A percentile compares a stretch with the other conserved stretches of the same genome.
These are phyloP conservation scores for Annulohypoxylon bovei DNA, from an alignment of 495 filamentous ascomycete genomes.

Conservation along the genomic window DNA sequence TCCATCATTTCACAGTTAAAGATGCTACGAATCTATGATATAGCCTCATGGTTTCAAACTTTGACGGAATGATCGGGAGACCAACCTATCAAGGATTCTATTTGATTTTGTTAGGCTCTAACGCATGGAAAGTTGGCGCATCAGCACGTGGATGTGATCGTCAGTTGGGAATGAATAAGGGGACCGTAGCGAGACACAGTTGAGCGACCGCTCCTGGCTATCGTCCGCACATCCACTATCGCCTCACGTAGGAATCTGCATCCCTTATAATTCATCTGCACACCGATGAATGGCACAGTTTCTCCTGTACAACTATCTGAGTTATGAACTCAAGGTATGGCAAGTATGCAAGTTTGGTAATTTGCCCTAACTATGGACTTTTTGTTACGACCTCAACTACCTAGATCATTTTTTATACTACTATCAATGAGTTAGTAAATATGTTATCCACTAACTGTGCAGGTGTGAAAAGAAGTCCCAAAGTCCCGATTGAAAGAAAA, in stretches of 20 bases:
- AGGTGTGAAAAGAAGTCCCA: slow-evolving; percentile 4
- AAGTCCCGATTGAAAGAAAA: background rate
- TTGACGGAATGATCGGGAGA: slow-evolving; percentile 17
- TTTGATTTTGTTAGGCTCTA: slow-evolving; percentile 15
- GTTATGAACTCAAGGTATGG: background rate
- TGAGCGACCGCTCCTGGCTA: slow-evolving; percentile 39
- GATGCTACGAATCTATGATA: too few relatives aligned
- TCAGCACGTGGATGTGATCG: slow-evolving; percentile 31
- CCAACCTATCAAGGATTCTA: slow-evolving; percentile 2
- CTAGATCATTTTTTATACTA: slow-evolving; percentile 4
- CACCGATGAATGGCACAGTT: slow-evolving; percentile 13
- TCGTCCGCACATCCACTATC: slow-evolving; percentile 22
- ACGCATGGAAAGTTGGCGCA: slow-evolving; percentile 13
- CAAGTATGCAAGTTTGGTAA: slow-evolving; percentile 6
- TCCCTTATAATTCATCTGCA: slow-evolving; percentile 15
- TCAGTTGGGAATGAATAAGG: slow-evolving; percentile 25
- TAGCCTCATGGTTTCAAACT: slow-evolving; percentile 19
- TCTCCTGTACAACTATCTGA: slow-evolving; percentile 18
- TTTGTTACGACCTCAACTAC: background rate
- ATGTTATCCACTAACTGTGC: slow-evolving; percentile 16
- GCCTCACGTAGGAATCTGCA: slow-evolving; percentile 20
- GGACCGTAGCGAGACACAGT: slow-evolving; percentile 37
- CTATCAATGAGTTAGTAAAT: background rate
- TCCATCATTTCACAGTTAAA: slow-evolving; percentile 1
- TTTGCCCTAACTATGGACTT: background rate